Evolutionary conservation across 2,329 filamentous ascomycete genomes (phyloP), one percentile per base, ranked within the genome.

Genomic region (Xylariaceae sp.): DNA sequence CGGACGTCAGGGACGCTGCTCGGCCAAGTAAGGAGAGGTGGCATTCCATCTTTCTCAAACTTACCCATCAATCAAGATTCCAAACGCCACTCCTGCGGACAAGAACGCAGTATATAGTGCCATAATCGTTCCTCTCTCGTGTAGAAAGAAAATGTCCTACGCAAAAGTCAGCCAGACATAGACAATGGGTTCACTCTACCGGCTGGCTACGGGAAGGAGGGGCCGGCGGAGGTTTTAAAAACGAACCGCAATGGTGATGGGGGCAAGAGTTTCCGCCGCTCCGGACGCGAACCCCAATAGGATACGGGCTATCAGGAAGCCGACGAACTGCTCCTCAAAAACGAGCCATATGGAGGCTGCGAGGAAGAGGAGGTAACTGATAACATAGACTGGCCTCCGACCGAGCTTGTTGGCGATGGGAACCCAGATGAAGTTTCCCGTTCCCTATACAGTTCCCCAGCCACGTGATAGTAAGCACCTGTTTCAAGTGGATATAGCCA

Each of bases 61-160:
- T 28, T 46, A 61, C 57, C 62, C 68, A 17, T 64, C 64, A 26
- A 71, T 57, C 13, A 71, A 53, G 39, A 69, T 51, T 3, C 69
- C 68, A 12, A 58, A 56, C 2, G 63, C 63, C 5, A 69, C 67
- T 2, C 68, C 68, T 1, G 64, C 50, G 2, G 65, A 65, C 0
- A 70, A 50, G 12, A 63, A 63, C 14, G 60, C 59, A 11, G 62
- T 65, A 44, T 70, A 68, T 9, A 64, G 50, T 47, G 69, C 66
- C 69, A 74, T 76, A 28, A 72, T 58, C 2, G 62, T 56, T 1
- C 71, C 73, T 36, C 74, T 62, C 50, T 78, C 69, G 43, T 78
- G 73, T 12, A 78, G 57, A 51, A 75, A 78, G 56, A 76, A 78
- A 19, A 76, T 55, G 45, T 78, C 74, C 3, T 71, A 16, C 17